Conservation (phyloP, 2,329 filamentous ascomycete species). For the Monilinia laxa region DNA sequence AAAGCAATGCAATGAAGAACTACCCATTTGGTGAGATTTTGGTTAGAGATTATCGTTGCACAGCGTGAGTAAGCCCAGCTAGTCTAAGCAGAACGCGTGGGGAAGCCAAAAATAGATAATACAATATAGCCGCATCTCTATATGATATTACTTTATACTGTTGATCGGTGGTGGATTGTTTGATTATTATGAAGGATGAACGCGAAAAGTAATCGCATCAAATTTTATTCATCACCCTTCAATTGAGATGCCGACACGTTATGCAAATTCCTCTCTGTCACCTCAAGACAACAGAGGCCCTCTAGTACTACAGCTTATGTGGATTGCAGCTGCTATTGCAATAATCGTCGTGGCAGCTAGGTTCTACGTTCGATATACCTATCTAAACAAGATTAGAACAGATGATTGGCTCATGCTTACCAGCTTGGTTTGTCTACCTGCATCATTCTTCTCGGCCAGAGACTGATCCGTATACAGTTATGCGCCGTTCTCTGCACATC, state of each 20-base stretch:
- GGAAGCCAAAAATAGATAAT: not conserved
- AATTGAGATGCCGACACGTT: not conserved
- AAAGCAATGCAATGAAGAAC: no score
- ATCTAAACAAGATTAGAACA: not conserved
- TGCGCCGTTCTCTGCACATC: not conserved
- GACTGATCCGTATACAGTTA: not conserved
- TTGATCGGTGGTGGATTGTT: not conserved
- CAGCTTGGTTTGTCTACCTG: not conserved
- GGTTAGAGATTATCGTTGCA: slow-evolving; percentile 6
- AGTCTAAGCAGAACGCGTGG: slow-evolving; percentile 5
- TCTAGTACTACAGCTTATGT: not conserved
- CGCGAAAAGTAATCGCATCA: not conserved
- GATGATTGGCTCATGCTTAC: not conserved
- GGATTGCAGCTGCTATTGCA: not conserved
- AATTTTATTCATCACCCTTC: not conserved
- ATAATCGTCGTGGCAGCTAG: not conserved
- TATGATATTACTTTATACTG: not conserved
- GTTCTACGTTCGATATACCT: not conserved
- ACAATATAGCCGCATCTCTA: not conserved
- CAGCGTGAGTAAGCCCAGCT: not conserved
- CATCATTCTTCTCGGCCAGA: not conserved
- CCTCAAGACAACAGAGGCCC: not conserved
- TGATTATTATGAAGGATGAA: not conserved
- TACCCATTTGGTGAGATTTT: no score
- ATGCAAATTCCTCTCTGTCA: not conserved